A percentile compares a stretch with the other conserved stretches of the same genome.
These are phyloP conservation scores for Funneliformis geosporum DNA, from an alignment of 192 early-diverging fungal genomes.

Conservation along the genomic window DNA sequence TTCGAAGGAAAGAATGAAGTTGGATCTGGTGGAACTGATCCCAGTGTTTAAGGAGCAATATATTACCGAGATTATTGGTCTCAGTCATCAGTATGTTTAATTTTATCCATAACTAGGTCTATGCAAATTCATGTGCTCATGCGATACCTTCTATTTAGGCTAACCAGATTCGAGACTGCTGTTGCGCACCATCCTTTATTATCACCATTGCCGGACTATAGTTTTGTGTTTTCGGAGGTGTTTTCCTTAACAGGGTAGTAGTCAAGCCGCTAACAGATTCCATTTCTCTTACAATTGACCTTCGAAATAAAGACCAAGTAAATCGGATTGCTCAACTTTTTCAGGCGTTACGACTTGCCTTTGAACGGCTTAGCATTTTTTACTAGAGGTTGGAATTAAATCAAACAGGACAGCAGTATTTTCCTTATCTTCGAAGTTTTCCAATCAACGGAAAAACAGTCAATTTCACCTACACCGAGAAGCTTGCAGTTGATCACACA, in stretches of 20 bases:
- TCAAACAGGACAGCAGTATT: neutral
- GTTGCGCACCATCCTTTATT: neutral
- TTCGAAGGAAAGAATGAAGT: neutral
- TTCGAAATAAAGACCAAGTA: neutral
- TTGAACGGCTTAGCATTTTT: neutral
- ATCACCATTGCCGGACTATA: neutral
- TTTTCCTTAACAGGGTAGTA: neutral
- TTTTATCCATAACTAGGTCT: neutral
- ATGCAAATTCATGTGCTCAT: neutral
- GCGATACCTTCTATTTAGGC: constrained; percentile 1
- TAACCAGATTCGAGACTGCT: neutral
- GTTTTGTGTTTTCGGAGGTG: constrained; percentile 16
- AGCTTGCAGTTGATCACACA: neutral
- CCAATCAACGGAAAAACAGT: neutral
- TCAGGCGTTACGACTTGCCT: neutral
- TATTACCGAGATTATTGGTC: constrained; percentile 23
- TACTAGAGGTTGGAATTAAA: neutral
- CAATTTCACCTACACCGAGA: neutral
- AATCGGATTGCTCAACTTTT: neutral
- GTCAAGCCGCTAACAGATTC: neutral
- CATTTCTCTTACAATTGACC: neutral
- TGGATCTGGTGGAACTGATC: constrained; percentile 4
- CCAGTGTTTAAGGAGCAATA: neutral
- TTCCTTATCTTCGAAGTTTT: neutral
- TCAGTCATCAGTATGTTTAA: neutral